phyloP scores from a whole-genome alignment of 805 yeast genomes.

The Lachancea fermentati region DNA sequence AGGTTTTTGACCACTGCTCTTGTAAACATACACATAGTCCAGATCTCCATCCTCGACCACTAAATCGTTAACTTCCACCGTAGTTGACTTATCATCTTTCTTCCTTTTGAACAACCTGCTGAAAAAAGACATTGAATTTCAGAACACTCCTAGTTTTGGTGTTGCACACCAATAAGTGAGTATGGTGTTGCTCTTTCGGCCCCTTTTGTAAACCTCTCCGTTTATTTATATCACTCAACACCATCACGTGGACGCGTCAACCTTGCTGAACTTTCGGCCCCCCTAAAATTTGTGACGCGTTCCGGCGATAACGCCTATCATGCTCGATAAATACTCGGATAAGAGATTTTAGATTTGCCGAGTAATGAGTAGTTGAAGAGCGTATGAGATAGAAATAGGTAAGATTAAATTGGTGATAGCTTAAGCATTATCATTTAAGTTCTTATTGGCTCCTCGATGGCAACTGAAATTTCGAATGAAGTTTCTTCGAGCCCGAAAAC shows the following conservation, averaged over 20 bases:
- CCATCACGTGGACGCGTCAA: background rate
- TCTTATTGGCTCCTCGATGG: too few relatives aligned
- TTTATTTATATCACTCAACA: background rate
- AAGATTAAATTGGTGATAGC: too few relatives aligned
- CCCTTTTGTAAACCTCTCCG: background rate
- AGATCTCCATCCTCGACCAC: slow-evolving; percentile 9
- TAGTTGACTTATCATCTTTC: background rate
- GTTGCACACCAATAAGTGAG: background rate
- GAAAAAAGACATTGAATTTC: slow-evolving; percentile 5
- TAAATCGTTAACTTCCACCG: background rate
- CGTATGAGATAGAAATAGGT: too few relatives aligned
- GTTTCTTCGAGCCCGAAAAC: too few relatives aligned
- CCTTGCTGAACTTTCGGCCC: background rate
- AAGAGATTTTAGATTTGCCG: background rate
- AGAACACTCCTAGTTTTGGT: background rate
- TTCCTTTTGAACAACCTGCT: slow-evolving; percentile 4
- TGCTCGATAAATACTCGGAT: background rate
- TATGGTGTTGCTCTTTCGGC: background rate
- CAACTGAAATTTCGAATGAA: too few relatives aligned
- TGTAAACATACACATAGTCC: slow-evolving; percentile 14
- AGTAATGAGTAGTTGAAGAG: background rate
- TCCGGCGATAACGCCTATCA: background rate
- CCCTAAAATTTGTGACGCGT: background rate
- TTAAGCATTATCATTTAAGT: too few relatives aligned
- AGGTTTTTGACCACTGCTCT: background rate